Percentiles rank a stretch among this genome's conserved stretches.
These are phyloP conservation scores for Rheum nobile DNA, from an alignment of 148 eudicot species.

Conservation along the genomic window DNA sequence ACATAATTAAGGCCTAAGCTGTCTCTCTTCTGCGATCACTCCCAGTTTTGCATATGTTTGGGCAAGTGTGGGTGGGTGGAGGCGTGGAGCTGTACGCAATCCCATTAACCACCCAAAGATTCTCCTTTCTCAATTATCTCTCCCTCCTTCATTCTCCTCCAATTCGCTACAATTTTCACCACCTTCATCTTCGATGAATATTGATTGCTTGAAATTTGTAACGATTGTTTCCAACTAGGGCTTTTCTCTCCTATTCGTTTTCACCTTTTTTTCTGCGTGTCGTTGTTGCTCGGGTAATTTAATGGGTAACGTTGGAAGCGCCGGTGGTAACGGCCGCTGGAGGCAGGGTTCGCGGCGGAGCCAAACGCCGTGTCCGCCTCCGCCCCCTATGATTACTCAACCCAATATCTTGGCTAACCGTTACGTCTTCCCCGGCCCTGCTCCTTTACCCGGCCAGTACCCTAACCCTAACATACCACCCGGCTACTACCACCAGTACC, in stretches of 20 bases:
- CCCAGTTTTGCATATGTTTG: neutral
- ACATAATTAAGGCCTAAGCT: too few relatives aligned
- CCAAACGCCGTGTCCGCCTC: constrained; percentile 25
- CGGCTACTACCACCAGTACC: constrained; percentile 43
- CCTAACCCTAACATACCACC: constrained; percentile 33
- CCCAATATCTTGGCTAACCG: constrained; percentile 45
- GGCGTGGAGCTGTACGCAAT: neutral
- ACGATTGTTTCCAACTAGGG: neutral
- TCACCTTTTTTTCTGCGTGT: neutral
- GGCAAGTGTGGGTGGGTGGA: neutral
- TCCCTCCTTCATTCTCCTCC: neutral
- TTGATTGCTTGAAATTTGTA: neutral
- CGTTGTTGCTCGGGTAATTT: neutral
- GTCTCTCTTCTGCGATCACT: neutral
- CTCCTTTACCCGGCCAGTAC: constrained; percentile 60
- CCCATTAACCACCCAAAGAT: neutral
- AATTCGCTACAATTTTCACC: neutral
- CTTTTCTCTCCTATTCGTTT: neutral
- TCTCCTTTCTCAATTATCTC: neutral
- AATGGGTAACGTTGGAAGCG: constrained; percentile 68
- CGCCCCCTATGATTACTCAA: constrained; percentile 30
- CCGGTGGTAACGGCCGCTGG: constrained; percentile 36
- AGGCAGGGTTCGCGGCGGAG: constrained; percentile 27
- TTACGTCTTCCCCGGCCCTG: constrained; percentile 59
- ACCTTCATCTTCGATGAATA: neutral